Percentiles rank a stretch among this genome's conserved stretches.
phyloP scores from a whole-genome alignment of 306 rosid genomes.

The Abrus pulchellus region DNA sequence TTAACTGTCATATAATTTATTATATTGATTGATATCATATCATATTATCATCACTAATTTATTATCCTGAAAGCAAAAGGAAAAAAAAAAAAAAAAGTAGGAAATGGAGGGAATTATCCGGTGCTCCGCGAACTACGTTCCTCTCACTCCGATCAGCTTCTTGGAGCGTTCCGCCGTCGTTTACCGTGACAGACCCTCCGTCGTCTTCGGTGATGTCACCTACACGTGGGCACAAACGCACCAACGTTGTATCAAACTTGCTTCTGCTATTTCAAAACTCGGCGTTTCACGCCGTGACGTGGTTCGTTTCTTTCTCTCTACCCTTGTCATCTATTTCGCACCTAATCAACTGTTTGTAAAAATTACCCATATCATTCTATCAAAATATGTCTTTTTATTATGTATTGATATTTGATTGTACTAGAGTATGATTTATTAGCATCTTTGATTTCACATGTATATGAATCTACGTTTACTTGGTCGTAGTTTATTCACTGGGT shows the following conservation, averaged over 20 bases:
- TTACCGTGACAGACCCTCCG: slow-evolving; percentile 63
- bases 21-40: too few species aligned
- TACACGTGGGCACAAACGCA: slow-evolving; percentile 78
- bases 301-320: slow-evolving; percentile 50
- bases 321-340: not conserved
- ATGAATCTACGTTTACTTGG: too few species aligned
- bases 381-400: too few species aligned
- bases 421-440: too few species aligned
- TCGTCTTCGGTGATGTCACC: slow-evolving; percentile 56
- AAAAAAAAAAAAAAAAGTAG: not conserved
- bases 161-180: slow-evolving; percentile 84
- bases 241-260: slow-evolving; percentile 78
- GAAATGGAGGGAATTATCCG: slow-evolving; percentile 70
- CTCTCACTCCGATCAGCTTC: slow-evolving; percentile 83
- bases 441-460: too few species aligned
- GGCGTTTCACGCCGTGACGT: slow-evolving; percentile 67
- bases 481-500: too few species aligned
- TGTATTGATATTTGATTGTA: too few species aligned
- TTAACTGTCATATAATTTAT: too few species aligned
- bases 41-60: too few species aligned
- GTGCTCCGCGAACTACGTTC: slow-evolving; percentile 73
- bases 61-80: too few species aligned
- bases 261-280: slow-evolving; percentile 65
- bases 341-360: too few species aligned
- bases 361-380: too few species aligned